Base-by-base conservation (phyloP, 176 grass and related monocot species). In the Triticum timopheevii region DNA sequence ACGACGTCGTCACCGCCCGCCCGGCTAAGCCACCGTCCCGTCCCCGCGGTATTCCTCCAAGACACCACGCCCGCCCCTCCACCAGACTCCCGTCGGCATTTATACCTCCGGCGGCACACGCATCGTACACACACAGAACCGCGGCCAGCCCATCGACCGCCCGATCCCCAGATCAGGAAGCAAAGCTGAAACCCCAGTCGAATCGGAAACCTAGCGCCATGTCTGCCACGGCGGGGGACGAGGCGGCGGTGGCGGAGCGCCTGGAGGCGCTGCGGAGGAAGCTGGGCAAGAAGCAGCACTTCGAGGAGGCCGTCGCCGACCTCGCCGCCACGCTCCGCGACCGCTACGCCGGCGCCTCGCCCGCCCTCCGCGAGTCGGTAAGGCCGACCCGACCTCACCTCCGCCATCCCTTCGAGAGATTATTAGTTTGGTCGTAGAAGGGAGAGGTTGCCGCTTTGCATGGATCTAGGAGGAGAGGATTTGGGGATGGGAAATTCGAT, bases 201-300 rank as follows among this genome's bases (percentile, higher is more conserved):
- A 86, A 82, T 6, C 42, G 8, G 45, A 63, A 65, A 1, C 27
- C n/a, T 40, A n/a, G 69, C 56, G 16, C 79, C 24, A 88, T 91
- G 90, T 88, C 86, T 73, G 44, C 80, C 7, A 12, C 67, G 44
- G 82, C 65, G 40, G 38, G 39, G 80, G 88, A 88, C 24, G 92
- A 94, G 80, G 72, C 88, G 63, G 69, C 71, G 30, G 12, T 87
- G 64, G 85, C 87, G 80, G 68, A 83, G 77, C 88, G 93, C 65
- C 82, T 98, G 69, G 84, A 93, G 68, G 84, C 83, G 65, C 73
- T 98, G 89, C 92, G 91, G 85, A 88, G 16, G 86, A 94, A 86
- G 44, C 85, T 98, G n/a, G 92, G 88, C 19, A 94, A 89, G 94
- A 98, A 94, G 85, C 90, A 90, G 35, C 90, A 93, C 0, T 98